These are phyloP conservation scores for Aspergillus cejpii DNA, from an alignment of 2,329 filamentous ascomycete genomes.

Conservation along the genomic window DNA sequence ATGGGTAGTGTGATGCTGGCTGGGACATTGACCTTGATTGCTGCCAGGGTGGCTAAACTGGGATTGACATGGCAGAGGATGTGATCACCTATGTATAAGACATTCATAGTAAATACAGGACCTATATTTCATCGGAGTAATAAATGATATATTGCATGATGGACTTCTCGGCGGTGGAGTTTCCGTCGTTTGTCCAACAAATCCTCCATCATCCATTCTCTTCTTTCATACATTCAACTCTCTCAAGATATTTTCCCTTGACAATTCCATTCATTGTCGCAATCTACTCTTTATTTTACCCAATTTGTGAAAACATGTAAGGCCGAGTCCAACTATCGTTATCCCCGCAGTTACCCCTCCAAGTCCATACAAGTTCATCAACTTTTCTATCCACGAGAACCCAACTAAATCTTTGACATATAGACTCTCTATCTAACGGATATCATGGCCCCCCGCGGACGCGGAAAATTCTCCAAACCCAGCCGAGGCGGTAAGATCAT, in stretches of 20 bases:
- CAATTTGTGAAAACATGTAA: too few species aligned
- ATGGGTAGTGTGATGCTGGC: slow-evolving; percentile 42
- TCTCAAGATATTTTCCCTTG: neutral
- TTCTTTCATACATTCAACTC: neutral
- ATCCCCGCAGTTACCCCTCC: too few species aligned
- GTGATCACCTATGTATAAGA: neutral
- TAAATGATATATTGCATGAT: neutral
- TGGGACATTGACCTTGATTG: slow-evolving; percentile 40
- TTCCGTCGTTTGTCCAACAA: slow-evolving; percentile 1
- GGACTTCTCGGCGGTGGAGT: neutral
- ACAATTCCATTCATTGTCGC: too few species aligned
- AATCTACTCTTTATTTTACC: too few species aligned
- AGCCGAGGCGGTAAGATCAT: slow-evolving; percentile 89
- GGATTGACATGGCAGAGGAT: slow-evolving; percentile 33
- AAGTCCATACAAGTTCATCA: too few species aligned
- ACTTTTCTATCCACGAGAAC: too few species aligned
- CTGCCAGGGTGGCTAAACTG: slow-evolving; percentile 36
- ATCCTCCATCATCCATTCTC: neutral
- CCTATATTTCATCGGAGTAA: too few species aligned
- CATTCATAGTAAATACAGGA: too few species aligned
- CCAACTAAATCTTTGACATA: too few species aligned
- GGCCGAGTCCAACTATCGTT: too few species aligned
- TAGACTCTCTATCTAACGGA: slow-evolving; percentile 2
- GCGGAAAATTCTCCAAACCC: slow-evolving; percentile 92
- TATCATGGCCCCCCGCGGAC: slow-evolving; percentile 54